A percentile compares a stretch with the other conserved stretches of the same genome.
Conservation (phyloP, 2,329 filamentous ascomycete species). For the Fusarium sp. region DNA sequence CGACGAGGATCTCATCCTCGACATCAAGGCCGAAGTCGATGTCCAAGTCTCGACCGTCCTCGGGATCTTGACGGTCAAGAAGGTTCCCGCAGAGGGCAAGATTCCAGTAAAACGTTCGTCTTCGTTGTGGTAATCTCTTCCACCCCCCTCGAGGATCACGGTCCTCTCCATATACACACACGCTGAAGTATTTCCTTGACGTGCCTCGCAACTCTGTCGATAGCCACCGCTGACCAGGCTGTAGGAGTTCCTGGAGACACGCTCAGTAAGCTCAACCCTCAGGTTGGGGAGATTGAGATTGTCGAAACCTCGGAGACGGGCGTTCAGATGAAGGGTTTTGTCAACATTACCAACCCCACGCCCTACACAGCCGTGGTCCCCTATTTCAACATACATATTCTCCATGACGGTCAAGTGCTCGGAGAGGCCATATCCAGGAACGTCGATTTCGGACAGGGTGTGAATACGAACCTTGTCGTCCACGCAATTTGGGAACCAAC, state of each 20-base stretch:
- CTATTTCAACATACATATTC: conserved; percentile 76
- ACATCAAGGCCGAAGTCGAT: conserved; percentile 81
- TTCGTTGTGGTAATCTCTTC: conserved; percentile 54
- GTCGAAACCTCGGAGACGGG: conserved; percentile 74
- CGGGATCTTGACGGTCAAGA: conserved; percentile 79
- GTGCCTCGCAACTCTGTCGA: conserved; percentile 37
- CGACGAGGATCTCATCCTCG: conserved; percentile 70
- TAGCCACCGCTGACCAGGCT: conserved; percentile 47
- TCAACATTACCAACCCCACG: conserved; percentile 92
- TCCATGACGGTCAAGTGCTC: conserved; percentile 75
- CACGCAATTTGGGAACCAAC: conserved; percentile 77
- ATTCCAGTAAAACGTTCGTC: conserved; percentile 95
- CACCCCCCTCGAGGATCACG: conserved; percentile 41
- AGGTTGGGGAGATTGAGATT: conserved; percentile 75
- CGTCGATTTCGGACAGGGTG: conserved; percentile 69
- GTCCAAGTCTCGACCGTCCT: conserved; percentile 82
- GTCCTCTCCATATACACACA: conserved; percentile 29
- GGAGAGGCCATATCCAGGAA: conserved; percentile 76
- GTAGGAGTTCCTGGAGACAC: conserved; percentile 66
- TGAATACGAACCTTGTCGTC: conserved; percentile 74
- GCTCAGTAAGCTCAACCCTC: conserved; percentile 61
- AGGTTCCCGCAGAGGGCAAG: conserved; percentile 83
- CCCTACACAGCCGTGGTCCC: conserved; percentile 84
- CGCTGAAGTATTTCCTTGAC: conserved; percentile 45
- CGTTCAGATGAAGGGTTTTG: conserved; percentile 71